Conservation (phyloP, 345 rosid species). For the Acer saccharum region DNA sequence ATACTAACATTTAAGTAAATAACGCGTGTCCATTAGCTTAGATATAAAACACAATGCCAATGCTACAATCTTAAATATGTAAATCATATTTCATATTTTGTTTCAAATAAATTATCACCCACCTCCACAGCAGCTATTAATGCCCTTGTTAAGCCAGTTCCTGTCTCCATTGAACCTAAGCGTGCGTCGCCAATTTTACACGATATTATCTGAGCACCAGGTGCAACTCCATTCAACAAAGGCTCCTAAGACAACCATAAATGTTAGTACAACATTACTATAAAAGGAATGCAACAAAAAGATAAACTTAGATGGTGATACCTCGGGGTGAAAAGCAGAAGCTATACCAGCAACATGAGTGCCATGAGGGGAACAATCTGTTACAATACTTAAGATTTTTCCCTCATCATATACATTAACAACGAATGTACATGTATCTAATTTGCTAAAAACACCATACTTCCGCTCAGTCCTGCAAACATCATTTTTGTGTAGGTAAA, state of each 20-base stretch:
- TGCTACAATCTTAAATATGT: neutral
- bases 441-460: slow-evolving; percentile 86
- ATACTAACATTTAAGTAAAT: neutral
- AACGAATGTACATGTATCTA: slow-evolving; percentile 92
- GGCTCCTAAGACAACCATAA: slow-evolving; percentile 61
- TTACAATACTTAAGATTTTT: slow-evolving; percentile 82
- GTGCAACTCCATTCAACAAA: slow-evolving; percentile 92
- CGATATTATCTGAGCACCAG: slow-evolving; percentile 96
- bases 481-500: slow-evolving; percentile 4
- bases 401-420: slow-evolving; percentile 83
- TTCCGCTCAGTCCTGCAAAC: slow-evolving; percentile 77
- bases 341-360: slow-evolving; percentile 99
- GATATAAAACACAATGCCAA: slow-evolving; percentile 4
- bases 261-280: slow-evolving; percentile 12
- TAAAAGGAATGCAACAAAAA: slow-evolving; percentile 14
- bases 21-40: neutral
- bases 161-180: slow-evolving; percentile 96
- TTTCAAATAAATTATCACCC: slow-evolving; percentile 19
- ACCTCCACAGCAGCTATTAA: slow-evolving; percentile 94
- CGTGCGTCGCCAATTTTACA: slow-evolving; percentile 98
- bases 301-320: slow-evolving; percentile 26
- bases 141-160: slow-evolving; percentile 92
- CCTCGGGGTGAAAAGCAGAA: slow-evolving; percentile 92
- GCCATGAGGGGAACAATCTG: slow-evolving; percentile 95
- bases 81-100: neutral